Percentiles rank a stretch among this genome's conserved stretches.
Evolutionary conservation across 805 yeast genomes (phyloP).

Genomic region (Ogataea philodendri): DNA sequence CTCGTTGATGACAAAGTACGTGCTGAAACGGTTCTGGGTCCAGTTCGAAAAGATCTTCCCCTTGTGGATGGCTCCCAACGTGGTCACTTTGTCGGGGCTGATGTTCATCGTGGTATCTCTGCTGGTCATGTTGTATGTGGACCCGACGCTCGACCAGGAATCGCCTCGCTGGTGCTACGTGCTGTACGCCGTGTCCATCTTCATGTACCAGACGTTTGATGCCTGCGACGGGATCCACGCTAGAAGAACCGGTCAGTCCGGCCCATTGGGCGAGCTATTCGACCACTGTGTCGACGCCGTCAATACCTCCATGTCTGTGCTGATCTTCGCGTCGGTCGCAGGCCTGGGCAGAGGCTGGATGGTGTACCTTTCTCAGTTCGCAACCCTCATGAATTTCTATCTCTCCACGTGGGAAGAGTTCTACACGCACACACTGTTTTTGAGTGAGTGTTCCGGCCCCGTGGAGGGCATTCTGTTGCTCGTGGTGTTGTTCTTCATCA

Average conservation of each 20-base stretch:
- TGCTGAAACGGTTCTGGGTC: conserved; percentile 82
- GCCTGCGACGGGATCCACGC: conserved; percentile 97
- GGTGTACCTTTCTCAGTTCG: conserved; percentile 64
- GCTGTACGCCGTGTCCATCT: conserved; percentile 76
- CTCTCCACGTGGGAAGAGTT: conserved; percentile 94
- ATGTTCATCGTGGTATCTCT: conserved; percentile 66
- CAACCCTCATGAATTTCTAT: conserved; percentile 77
- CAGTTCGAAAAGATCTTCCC: conserved; percentile 76
- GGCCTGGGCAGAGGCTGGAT: conserved; percentile 70
- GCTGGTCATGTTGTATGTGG: conserved; percentile 62
- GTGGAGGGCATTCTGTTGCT: conserved; percentile 87
- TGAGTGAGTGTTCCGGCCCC: conserved; percentile 85
- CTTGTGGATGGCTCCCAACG: conserved; percentile 86
- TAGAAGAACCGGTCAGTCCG: conserved; percentile 89
- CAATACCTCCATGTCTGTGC: conserved; percentile 70
- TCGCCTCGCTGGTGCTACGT: conserved; percentile 77
- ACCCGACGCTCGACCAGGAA: conserved; percentile 60
- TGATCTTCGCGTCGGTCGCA: conserved; percentile 72
- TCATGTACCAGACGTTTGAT: conserved; percentile 91
- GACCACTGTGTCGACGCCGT: conserved; percentile 80
- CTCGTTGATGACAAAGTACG: conserved; percentile 68
- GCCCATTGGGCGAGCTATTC: conserved; percentile 91
- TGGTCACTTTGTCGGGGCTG: conserved; percentile 79
- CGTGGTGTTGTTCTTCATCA: conserved; percentile 49
- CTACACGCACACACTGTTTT: conserved; percentile 78